phyloP scores from a whole-genome alignment of 768 basidiomycete genomes.

The Termitomyces sp. region DNA sequence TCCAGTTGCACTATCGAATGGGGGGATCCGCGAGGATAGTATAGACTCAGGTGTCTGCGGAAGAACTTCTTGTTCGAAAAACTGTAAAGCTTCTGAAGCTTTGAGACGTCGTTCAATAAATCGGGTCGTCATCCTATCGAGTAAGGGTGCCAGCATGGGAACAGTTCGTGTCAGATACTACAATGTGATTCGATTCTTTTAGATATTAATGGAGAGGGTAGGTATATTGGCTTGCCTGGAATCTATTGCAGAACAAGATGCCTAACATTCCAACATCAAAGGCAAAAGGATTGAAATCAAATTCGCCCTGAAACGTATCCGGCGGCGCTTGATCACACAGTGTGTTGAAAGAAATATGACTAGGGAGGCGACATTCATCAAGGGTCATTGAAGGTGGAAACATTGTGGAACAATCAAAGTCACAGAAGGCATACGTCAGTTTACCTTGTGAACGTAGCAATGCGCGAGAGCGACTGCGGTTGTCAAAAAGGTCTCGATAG shows the following conservation, averaged over 20 bases:
- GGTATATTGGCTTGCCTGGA: not conserved
- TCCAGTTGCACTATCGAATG: not conserved
- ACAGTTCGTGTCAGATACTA: constrained; percentile 17
- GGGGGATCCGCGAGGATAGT: not conserved
- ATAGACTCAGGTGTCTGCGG: not conserved
- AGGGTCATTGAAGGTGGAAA: not conserved
- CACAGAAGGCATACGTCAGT: constrained; percentile 11
- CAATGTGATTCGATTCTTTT: not conserved
- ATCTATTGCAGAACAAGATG: not conserved
- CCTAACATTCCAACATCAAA: constrained; percentile 1
- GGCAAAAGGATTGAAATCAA: constrained; percentile 25
- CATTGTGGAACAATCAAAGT: not conserved
- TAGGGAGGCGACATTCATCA: constrained; percentile 12
- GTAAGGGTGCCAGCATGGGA: constrained; percentile 24
- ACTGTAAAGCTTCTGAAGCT: constrained; percentile 22
- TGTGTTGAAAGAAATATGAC: not conserved
- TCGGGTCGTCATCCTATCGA: constrained; percentile 26
- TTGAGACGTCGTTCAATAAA: constrained; percentile 22
- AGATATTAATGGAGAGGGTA: not conserved
- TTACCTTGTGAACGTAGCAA: constrained; percentile 11
- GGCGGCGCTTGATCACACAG: not conserved
- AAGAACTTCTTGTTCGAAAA: constrained; percentile 18
- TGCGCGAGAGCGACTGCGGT: not conserved
- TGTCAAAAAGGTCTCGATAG: not conserved
- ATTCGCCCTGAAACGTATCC: constrained; percentile 23